phyloP scores from a whole-genome alignment of 768 basidiomycete genomes.

The Tulasnella sp. region DNA sequence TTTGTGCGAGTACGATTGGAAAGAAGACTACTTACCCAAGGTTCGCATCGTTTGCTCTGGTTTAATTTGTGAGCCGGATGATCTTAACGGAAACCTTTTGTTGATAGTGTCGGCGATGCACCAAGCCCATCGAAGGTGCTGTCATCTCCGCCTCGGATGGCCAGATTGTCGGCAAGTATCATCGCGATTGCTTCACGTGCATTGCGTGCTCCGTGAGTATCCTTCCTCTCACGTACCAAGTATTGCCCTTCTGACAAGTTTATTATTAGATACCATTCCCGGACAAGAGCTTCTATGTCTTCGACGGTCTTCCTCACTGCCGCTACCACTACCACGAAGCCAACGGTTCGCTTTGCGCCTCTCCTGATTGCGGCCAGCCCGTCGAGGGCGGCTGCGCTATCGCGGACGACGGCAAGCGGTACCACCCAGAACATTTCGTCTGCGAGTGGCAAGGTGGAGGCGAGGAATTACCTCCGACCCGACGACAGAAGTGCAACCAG shows the following conservation, averaged over 20 bases:
- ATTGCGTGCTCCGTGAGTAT: conserved; percentile 65
- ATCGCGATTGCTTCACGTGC: conserved; percentile 88
- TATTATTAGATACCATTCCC: conserved; percentile 55
- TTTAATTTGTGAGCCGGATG: conserved; percentile 16
- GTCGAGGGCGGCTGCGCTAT: conserved; percentile 93
- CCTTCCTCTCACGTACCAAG: not conserved
- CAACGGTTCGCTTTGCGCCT: conserved; percentile 83
- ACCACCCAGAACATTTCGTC: conserved; percentile 82
- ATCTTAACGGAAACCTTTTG: conserved; percentile 23
- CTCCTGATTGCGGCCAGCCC: conserved; percentile 72
- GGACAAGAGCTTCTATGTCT: conserved; percentile 87
- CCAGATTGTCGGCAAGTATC: conserved; percentile 94
- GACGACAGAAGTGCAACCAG: conserved; percentile 46
- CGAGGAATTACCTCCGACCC: conserved; percentile 31
- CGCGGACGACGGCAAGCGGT: conserved; percentile 72
- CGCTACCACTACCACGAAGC: conserved; percentile 91
- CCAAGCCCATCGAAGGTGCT: conserved; percentile 80
- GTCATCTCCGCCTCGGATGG: conserved; percentile 90
- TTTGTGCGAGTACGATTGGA: conserved; percentile 90
- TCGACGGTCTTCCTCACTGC: conserved; percentile 85
- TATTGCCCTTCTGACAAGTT: not conserved
- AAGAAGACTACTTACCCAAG: conserved; percentile 92
- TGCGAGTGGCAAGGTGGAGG: conserved; percentile 58
- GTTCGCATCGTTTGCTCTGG: conserved; percentile 42
- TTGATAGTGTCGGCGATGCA: conserved; percentile 78